Evolutionary conservation across 108 stramenopile species (phyloP), one percentile per base, ranked within the genome.

Genomic region (Nitzschia inconspicua): DNA sequence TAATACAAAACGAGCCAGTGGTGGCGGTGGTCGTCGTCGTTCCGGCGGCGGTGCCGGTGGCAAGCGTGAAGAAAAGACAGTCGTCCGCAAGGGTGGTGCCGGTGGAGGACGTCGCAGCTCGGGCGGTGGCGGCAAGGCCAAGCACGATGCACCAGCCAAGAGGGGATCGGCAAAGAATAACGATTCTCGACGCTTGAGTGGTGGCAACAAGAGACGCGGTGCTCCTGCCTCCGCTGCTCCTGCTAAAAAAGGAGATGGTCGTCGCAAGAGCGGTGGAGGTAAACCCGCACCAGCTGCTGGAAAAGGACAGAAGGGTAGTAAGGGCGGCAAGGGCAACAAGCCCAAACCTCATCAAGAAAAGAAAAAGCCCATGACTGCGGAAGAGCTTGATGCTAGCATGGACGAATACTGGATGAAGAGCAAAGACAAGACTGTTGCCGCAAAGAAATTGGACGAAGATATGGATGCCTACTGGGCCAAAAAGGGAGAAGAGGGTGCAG

Each of bases 391-490:
- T 60, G 72, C 68, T 36, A 77, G 58, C 28, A 92, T 92, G 90
- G 90, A 92, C 73, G 83, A 86, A 27, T 92, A 92, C 63, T 88
- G 85, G 87, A 43, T 76, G 42, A 79, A 79, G 60, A 66, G 64
- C 52, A 79, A 77, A 44, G 82, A 92, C 64, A 86, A 86, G 78
- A 76, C 85, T 57, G 51, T 88, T n/a, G 87, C 74, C 1, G 63
- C 71, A 22, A 92, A 92, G 65, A 92, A 92, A 59, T 63, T 92
- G 47, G 83, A 88, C 52, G 87, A 92, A 64, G 90, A 92, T 48
- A 88, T 92, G 90, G 90, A 92, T 43, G 62, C 57, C 8, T 92
- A 92, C 60, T 88, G 86, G 90, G 68, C 68, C 32, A 83, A 86
- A 68, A 86, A 83, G 48, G 73, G 57, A 32, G 74, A 67, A 22